A percentile compares a stretch with the other conserved stretches of the same genome.
phyloP scores from a whole-genome alignment of 2,329 filamentous ascomycete species.

The Domatiomyces globalis region DNA sequence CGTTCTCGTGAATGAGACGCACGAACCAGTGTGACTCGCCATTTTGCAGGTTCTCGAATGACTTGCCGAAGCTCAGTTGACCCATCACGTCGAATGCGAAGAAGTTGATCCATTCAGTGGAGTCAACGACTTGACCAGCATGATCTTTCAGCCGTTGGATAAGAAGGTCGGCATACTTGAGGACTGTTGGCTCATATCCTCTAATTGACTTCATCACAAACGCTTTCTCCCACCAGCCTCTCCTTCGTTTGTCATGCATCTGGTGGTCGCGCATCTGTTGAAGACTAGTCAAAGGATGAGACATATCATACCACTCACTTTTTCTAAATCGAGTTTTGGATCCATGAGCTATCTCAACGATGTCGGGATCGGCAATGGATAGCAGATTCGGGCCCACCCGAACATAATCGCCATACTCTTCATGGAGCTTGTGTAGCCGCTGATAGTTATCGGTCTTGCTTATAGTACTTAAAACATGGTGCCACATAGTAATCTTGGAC shows the following conservation, averaged over 20 bases:
- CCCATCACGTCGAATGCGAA: conserved; percentile 19
- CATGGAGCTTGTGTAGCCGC: not conserved
- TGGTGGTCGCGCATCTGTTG: not conserved
- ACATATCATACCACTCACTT: not conserved
- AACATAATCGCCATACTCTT: not conserved
- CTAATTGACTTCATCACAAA: conserved; percentile 22
- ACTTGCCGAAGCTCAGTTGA: conserved; percentile 2
- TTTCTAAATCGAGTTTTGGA: not conserved
- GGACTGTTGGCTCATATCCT: conserved; percentile 28
- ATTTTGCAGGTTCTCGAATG: not conserved
- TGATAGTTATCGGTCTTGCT: not conserved
- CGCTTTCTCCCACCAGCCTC: not conserved
- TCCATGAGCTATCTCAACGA: not conserved
- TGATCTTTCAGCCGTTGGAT: conserved; percentile 19
- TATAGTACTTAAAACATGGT: not conserved
- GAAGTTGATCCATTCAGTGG: conserved; percentile 26
- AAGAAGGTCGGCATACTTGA: conserved; percentile 24
- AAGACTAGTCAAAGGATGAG: not conserved
- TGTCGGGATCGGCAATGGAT: not conserved
- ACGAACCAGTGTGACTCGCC: not conserved
- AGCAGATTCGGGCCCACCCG: not conserved
- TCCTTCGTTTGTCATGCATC: not conserved
- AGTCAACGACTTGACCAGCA: conserved; percentile 22
- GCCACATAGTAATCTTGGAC: conserved; percentile 1
- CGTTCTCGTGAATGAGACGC: not conserved